Conservation (phyloP, 345 rosid species). For the Laguncularia racemosa region DNA sequence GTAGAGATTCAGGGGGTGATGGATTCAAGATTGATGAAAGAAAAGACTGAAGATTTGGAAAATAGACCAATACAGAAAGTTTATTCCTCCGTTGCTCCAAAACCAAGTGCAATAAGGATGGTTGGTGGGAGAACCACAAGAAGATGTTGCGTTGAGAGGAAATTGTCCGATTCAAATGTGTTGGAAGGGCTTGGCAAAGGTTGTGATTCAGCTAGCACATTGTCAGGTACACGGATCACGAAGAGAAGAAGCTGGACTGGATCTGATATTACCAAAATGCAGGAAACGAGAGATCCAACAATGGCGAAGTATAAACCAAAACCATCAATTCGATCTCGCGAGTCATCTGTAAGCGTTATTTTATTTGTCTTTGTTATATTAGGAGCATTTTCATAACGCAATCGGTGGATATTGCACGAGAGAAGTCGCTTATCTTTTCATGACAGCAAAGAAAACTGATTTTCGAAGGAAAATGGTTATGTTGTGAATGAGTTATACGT, state of each 20-base stretch:
- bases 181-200: slow-evolving; percentile 16
- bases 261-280: slow-evolving; percentile 12
- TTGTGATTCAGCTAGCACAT: slow-evolving; percentile 35
- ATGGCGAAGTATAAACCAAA: slow-evolving; percentile 24
- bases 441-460: too few relatives aligned
- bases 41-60: slow-evolving; percentile 12
- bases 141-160: slow-evolving; percentile 9
- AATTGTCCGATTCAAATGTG: slow-evolving; percentile 9
- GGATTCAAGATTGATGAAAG: slow-evolving; percentile 15
- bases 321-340: slow-evolving; percentile 5
- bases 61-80: slow-evolving; percentile 15
- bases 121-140: slow-evolving; percentile 4
- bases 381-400: background rate
- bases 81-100: slow-evolving; percentile 16
- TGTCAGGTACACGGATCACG: slow-evolving; percentile 10
- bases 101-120: background rate
- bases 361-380: too few relatives aligned
- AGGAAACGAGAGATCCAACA: slow-evolving; percentile 21
- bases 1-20: slow-evolving; percentile 34
- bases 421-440: background rate
- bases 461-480: too few relatives aligned
- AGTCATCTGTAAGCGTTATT: background rate
- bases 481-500: too few relatives aligned
- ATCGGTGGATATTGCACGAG: slow-evolving; percentile 2
- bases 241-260: slow-evolving; percentile 50